Evolutionary conservation across 2,329 filamentous ascomycete genomes (phyloP).

Genomic region (Xylaria sp.): DNA sequence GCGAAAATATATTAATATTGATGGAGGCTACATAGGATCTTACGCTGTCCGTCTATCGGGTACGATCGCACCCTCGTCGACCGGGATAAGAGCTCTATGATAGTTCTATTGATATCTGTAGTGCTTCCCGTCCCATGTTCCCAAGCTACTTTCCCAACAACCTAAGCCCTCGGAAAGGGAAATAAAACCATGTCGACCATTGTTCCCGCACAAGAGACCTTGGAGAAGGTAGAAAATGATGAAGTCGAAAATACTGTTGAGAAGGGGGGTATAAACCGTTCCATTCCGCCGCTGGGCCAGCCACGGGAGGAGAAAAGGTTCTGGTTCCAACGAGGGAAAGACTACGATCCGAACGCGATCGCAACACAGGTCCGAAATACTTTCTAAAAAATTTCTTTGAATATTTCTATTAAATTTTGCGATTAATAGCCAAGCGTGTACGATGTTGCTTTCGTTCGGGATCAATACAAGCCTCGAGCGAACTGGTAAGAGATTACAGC

Average conservation of each 20-base stretch:
- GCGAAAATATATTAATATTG: constrained; percentile 4
- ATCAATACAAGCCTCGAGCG: constrained; percentile 44
- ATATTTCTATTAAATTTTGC: not conserved
- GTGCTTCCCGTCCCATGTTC: not conserved
- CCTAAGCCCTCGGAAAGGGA: not conserved
- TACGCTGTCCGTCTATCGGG: not conserved
- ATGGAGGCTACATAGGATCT: not conserved
- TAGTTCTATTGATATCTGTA: not conserved
- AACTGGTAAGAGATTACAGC: constrained; percentile 32
- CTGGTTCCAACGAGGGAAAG: constrained; percentile 42
- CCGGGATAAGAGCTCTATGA: not conserved
- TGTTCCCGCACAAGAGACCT: constrained; percentile 24
- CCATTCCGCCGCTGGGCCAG: constrained; percentile 35
- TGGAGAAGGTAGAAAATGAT: constrained; percentile 20
- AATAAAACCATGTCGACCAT: constrained; percentile 34
- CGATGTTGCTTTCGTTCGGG: constrained; percentile 49
- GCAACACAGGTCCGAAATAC: constrained; percentile 36
- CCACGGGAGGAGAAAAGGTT: constrained; percentile 38
- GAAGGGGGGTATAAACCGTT: constrained; percentile 19
- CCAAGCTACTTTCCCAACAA: not conserved
- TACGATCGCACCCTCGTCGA: not conserved
- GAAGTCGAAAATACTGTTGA: constrained; percentile 27
- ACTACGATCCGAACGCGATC: constrained; percentile 34
- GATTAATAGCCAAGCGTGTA: constrained; percentile 50
- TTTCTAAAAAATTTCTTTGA: not conserved